phyloP scores from a whole-genome alignment of 257 asterid species.

The Datura wrightii region DNA sequence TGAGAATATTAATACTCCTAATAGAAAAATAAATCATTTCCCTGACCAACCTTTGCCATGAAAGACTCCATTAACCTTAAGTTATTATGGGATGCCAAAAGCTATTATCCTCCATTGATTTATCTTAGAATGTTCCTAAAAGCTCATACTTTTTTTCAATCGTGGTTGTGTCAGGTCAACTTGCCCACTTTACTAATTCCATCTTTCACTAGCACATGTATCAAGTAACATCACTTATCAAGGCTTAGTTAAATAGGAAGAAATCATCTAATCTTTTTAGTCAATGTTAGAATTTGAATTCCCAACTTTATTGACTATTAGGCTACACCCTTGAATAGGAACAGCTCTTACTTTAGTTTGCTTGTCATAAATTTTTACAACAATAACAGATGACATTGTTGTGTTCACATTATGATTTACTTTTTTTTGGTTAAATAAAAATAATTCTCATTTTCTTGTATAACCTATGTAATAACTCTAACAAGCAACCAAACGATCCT shows the following conservation, averaged over 20 bases:
- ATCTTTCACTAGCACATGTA: background rate
- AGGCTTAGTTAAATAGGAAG: background rate
- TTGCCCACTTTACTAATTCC: background rate
- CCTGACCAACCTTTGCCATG: background rate
- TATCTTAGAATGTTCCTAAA: background rate
- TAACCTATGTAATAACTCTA: too few species aligned
- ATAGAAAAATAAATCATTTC: background rate
- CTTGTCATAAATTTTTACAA: too few species aligned
- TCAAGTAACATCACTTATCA: fast-evolving
- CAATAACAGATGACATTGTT: too few species aligned
- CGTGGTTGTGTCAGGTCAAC: background rate
- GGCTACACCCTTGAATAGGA: fast-evolving
- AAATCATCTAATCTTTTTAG: background rate
- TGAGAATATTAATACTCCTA: background rate
- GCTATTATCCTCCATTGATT: background rate
- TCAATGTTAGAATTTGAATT: background rate
- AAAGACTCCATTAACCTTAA: background rate
- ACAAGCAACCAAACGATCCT: too few species aligned
- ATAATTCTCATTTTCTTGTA: too few species aligned
- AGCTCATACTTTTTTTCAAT: background rate
- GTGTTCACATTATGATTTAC: too few species aligned
- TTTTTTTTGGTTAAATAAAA: too few species aligned
- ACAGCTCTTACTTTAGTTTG: background rate
- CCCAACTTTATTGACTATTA: background rate
- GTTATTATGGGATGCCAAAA: background rate